Conservation (phyloP, 495 filamentous ascomycete genomes). For the Parathielavia appendiculata region DNA sequence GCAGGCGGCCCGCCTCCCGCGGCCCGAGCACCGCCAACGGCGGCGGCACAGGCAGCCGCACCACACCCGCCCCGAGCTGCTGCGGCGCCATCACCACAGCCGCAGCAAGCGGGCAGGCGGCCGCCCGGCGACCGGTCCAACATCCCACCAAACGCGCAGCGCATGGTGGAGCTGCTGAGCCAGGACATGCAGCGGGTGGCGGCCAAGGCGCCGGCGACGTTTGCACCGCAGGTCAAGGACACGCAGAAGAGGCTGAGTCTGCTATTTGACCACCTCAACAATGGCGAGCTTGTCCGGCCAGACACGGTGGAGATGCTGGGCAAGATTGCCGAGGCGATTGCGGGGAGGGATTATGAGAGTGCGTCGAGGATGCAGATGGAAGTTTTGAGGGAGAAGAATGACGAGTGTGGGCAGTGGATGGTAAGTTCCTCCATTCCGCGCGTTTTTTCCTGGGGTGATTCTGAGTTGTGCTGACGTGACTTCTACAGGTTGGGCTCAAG, state of each 20-base stretch:
- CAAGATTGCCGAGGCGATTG: conserved; percentile 62
- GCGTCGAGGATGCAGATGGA: conserved; percentile 73
- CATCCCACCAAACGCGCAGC: conserved; percentile 68
- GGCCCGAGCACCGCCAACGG: conserved; percentile 25
- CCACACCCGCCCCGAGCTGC: conserved; percentile 41
- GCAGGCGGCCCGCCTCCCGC: conserved; percentile 37
- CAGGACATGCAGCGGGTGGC: conserved; percentile 86
- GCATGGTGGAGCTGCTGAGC: conserved; percentile 74
- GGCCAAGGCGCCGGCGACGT: conserved; percentile 69
- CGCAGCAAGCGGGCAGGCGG: conserved; percentile 54
- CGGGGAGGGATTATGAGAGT: conserved; percentile 66
- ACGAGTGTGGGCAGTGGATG: conserved; percentile 95
- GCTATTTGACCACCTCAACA: conserved; percentile 94
- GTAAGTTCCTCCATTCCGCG: conserved; percentile 50
- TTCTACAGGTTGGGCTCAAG: conserved; percentile 77
- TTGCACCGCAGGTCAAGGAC: conserved; percentile 81
- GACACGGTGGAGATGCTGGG: conserved; percentile 66
- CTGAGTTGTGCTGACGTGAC: conserved; percentile 9
- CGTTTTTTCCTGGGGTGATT: conserved; percentile 13
- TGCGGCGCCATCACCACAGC: conserved; percentile 24
- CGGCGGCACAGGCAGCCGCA: too few relatives aligned
- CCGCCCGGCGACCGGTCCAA: conserved; percentile 87
- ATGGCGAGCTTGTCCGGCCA: conserved; percentile 77
- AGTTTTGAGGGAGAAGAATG: conserved; percentile 72
- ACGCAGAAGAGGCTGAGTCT: conserved; percentile 87